Percentiles rank a stretch among this genome's conserved stretches.
These are phyloP conservation scores for Rhamnella rubrinervis DNA, from an alignment of 331 rosid species.

Conservation along the genomic window DNA sequence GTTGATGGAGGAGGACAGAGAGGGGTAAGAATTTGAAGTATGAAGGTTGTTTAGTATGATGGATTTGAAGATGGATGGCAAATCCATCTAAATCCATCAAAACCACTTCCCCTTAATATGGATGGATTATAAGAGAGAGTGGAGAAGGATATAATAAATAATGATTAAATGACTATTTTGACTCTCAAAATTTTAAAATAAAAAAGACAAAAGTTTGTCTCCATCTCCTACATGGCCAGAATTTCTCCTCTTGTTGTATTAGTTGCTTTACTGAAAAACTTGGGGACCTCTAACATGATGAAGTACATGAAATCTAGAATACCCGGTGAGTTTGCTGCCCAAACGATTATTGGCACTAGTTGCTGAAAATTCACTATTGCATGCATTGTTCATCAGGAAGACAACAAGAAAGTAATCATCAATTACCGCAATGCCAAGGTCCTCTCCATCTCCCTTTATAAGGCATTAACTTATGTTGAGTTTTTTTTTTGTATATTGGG, in stretches of 20 bases:
- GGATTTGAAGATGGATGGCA: too few relatives aligned
- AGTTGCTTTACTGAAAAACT: constrained; percentile 40
- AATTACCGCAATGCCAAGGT: constrained; percentile 87
- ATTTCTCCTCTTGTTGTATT: constrained; percentile 42
- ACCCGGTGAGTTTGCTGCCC: constrained; percentile 96
- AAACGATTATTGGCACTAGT: constrained; percentile 74
- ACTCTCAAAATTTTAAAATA: too few relatives aligned
- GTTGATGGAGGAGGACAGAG: too few relatives aligned
- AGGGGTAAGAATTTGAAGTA: too few relatives aligned
- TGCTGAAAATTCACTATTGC: constrained; percentile 81
- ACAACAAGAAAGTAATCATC: constrained; percentile 77
- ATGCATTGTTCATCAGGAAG: constrained; percentile 89
- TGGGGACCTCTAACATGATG: constrained; percentile 59
- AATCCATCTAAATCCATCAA: too few relatives aligned
- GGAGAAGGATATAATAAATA: too few relatives aligned
- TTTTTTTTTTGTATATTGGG: too few relatives aligned
- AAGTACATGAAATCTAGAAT: constrained; percentile 75
- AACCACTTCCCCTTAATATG: too few relatives aligned
- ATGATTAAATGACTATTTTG: too few relatives aligned
- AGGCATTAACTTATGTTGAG: too few relatives aligned
- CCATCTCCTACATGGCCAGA: constrained; percentile 31
- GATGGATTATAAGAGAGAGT: too few relatives aligned
- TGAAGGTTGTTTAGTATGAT: too few relatives aligned
- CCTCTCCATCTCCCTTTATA: neutral
- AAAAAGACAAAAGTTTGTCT: constrained; percentile 31